A percentile compares a stretch with the other conserved stretches of the same genome.
phyloP scores from a whole-genome alignment of 257 asterid species.

The Solanum dulcamara region DNA sequence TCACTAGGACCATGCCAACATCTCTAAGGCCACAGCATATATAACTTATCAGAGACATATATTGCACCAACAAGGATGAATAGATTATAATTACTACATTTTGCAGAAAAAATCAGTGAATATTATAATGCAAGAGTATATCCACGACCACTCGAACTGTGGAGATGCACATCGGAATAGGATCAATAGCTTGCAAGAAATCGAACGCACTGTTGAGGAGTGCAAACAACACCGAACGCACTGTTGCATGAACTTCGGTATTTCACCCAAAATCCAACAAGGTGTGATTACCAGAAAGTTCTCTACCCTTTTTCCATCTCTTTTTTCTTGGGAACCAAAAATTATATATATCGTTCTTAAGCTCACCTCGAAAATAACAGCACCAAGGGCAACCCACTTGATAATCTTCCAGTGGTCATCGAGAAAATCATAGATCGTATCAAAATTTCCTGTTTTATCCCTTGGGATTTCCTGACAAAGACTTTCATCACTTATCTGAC shows the following conservation, averaged over 20 bases:
- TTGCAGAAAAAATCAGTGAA: neutral
- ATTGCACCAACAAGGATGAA: neutral
- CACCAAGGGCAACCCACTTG: slow-evolving; percentile 81
- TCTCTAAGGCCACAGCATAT: neutral
- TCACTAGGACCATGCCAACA: neutral
- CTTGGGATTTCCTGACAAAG: slow-evolving; percentile 49
- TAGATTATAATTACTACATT: neutral
- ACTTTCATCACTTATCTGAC: neutral
- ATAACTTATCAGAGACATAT: neutral
- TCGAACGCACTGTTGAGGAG: neutral
- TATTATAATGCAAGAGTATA: neutral
- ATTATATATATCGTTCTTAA: neutral
- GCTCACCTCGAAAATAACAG: slow-evolving; percentile 59
- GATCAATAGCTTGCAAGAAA: neutral
- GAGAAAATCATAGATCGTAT: slow-evolving; percentile 54
- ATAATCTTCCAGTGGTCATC: slow-evolving; percentile 58
- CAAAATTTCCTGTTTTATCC: slow-evolving; percentile 54
- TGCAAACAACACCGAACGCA: neutral
- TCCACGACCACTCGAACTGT: neutral
- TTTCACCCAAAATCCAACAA: neutral
- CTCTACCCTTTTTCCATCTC: neutral
- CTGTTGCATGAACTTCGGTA: neutral
- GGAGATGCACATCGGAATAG: neutral
- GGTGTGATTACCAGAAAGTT: neutral
- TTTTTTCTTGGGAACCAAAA: neutral